Conservation (phyloP, 2,329 filamentous ascomycete species). For the Talaromyces sp. region DNA sequence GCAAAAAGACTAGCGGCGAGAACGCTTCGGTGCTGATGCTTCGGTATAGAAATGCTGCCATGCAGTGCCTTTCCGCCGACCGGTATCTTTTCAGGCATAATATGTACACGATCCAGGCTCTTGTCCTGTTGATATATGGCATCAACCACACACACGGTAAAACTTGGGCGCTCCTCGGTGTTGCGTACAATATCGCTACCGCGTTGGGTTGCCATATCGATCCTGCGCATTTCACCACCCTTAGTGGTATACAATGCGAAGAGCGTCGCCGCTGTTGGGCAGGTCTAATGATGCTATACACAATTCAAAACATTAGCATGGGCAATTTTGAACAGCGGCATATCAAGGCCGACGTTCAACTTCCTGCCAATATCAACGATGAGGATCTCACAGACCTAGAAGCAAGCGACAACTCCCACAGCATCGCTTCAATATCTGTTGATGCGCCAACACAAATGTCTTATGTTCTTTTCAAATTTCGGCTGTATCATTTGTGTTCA, state of each 20-base stretch:
- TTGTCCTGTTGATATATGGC: slow-evolving; percentile 38
- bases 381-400: slow-evolving; percentile 25
- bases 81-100: slow-evolving; percentile 35
- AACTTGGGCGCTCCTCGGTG: slow-evolving; percentile 37
- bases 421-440: slow-evolving; percentile 11
- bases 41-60: slow-evolving; percentile 33
- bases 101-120: slow-evolving; percentile 35
- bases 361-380: slow-evolving; percentile 34
- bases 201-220: slow-evolving; percentile 41
- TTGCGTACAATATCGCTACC: slow-evolving; percentile 37
- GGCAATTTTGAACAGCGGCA: slow-evolving; percentile 29
- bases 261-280: slow-evolving; percentile 38
- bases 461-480: slow-evolving; percentile 35
- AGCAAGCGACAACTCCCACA: slow-evolving; percentile 16
- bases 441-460: slow-evolving; percentile 37
- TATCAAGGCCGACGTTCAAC: slow-evolving; percentile 25
- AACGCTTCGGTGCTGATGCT: slow-evolving; percentile 34
- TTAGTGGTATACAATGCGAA: slow-evolving; percentile 33
- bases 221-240: slow-evolving; percentile 27
- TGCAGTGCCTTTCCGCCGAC: slow-evolving; percentile 37
- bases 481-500: slow-evolving; percentile 32
- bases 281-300: slow-evolving; percentile 38
- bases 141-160: slow-evolving; percentile 31
- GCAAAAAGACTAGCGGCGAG: slow-evolving; percentile 30
- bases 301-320: slow-evolving; percentile 33